Evolutionary conservation across 805 yeast species (phyloP).

Genomic region (Cyberlindnera petersonii): DNA sequence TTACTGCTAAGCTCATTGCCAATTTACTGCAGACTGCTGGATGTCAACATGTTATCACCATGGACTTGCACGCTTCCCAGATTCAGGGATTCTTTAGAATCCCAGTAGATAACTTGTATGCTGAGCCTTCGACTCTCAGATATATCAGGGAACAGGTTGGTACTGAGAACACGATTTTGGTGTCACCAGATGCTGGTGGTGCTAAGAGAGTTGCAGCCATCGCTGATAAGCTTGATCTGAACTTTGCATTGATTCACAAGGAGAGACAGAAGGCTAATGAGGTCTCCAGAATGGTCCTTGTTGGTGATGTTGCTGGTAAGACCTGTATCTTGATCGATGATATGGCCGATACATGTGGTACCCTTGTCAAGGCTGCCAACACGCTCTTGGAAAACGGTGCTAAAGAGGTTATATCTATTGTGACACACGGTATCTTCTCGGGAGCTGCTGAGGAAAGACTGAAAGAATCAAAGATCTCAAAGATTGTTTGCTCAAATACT

Average conservation of each 20-base stretch:
- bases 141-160: conserved; percentile 69
- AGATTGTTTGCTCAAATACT: conserved; percentile 88
- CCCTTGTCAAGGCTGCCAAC: conserved; percentile 92
- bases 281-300: conserved; percentile 90
- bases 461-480: conserved; percentile 59
- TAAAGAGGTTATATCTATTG: conserved; percentile 81
- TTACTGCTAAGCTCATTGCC: conserved; percentile 91
- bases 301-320: conserved; percentile 86
- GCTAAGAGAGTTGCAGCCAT: conserved; percentile 94
- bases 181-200: conserved; percentile 99
- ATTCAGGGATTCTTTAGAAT: conserved; percentile 95
- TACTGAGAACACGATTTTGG: conserved; percentile 62
- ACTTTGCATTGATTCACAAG: conserved; percentile 93
- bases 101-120: conserved; percentile 94
- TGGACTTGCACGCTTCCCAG: conserved; percentile 97
- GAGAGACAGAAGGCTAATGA: conserved; percentile 95
- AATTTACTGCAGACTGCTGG: conserved; percentile 91
- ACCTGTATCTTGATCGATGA: conserved; percentile 88
- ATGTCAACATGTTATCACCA: conserved; percentile 90
- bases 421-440: conserved; percentile 91
- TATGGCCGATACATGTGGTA: conserved; percentile 99
- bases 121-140: conserved; percentile 85
- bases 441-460: conserved; percentile 77
- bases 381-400: conserved; percentile 80
- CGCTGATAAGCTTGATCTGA: conserved; percentile 88